Evolutionary conservation across 768 basidiomycete genomes (phyloP).

Genomic region (Termitomyces sp.): DNA sequence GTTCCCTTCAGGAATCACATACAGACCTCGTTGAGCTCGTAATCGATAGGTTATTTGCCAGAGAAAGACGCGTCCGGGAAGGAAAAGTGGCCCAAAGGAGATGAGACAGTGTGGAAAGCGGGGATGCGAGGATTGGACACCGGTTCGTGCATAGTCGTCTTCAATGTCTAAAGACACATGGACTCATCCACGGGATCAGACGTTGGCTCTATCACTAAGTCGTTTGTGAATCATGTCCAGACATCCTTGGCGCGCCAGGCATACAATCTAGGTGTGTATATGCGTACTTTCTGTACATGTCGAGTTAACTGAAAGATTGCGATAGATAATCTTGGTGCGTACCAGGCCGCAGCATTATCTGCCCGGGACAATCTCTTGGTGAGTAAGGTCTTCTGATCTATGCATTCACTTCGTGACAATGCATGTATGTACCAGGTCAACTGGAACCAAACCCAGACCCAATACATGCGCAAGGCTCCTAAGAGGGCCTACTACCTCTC

Average conservation of each 20-base stretch:
- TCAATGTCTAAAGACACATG: neutral
- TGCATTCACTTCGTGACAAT: neutral
- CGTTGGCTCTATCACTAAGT: constrained; percentile 58
- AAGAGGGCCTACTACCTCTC: constrained; percentile 95
- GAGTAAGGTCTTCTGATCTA: constrained; percentile 15
- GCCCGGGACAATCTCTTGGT: constrained; percentile 87
- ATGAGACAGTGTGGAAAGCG: constrained; percentile 70
- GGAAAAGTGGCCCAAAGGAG: constrained; percentile 82
- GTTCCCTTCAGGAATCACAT: constrained; percentile 6
- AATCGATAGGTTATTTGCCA: constrained; percentile 63
- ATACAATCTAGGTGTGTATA: constrained; percentile 66
- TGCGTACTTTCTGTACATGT: neutral
- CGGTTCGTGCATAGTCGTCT: constrained; percentile 30
- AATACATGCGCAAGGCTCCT: constrained; percentile 75
- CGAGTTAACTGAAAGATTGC: neutral
- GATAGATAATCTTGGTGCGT: constrained; percentile 74
- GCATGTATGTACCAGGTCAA: constrained; percentile 44
- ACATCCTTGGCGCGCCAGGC: constrained; percentile 88
- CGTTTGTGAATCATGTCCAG: constrained; percentile 79
- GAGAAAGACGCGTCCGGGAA: constrained; percentile 73
- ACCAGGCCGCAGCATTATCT: constrained; percentile 87
- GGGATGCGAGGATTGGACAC: constrained; percentile 53
- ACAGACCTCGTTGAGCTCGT: neutral
- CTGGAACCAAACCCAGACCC: constrained; percentile 80
- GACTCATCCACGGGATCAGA: constrained; percentile 30